phyloP scores from a whole-genome alignment of 2,329 filamentous ascomycete genomes.

The Colletotrichum acutatum region DNA sequence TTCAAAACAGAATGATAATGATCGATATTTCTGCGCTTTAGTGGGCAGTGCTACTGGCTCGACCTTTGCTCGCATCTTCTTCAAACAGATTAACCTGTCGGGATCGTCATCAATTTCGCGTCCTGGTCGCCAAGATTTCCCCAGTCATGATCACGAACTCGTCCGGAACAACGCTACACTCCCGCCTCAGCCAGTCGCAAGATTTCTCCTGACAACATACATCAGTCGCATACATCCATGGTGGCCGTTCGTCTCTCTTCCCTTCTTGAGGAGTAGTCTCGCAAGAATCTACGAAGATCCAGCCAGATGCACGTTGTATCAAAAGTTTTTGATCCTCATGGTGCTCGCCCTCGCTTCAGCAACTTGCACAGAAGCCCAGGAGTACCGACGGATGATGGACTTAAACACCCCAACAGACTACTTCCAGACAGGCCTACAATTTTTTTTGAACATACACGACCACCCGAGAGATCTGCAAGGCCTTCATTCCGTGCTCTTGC shows the following conservation, averaged over 20 bases:
- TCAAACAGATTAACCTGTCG: constrained; percentile 38
- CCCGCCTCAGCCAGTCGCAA: constrained; percentile 37
- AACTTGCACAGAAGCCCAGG: constrained; percentile 26
- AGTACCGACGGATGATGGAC: constrained; percentile 37
- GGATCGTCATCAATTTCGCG: neutral
- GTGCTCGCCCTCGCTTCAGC: constrained; percentile 37
- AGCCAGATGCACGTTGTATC: constrained; percentile 19
- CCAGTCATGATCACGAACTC: neutral
- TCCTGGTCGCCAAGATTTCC: neutral
- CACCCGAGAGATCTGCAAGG: constrained; percentile 37
- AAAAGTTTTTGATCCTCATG: constrained; percentile 37
- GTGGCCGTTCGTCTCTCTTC: constrained; percentile 42
- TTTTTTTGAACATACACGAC: constrained; percentile 38
- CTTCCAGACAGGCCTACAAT: constrained; percentile 38
- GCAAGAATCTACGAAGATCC: constrained; percentile 35
- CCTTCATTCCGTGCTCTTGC: constrained; percentile 38
- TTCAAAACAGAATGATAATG: too few species aligned
- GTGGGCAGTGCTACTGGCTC: constrained; percentile 40
- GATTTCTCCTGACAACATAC: constrained; percentile 35
- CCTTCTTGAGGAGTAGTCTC: constrained; percentile 31
- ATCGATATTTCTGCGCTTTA: neutral
- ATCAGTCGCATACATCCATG: constrained; percentile 40
- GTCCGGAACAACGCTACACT: constrained; percentile 34
- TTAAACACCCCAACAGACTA: constrained; percentile 38
- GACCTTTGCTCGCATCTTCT: constrained; percentile 41